Base-by-base conservation (phyloP, 2,329 filamentous ascomycete species). In the Claviceps maximensis region DNA sequence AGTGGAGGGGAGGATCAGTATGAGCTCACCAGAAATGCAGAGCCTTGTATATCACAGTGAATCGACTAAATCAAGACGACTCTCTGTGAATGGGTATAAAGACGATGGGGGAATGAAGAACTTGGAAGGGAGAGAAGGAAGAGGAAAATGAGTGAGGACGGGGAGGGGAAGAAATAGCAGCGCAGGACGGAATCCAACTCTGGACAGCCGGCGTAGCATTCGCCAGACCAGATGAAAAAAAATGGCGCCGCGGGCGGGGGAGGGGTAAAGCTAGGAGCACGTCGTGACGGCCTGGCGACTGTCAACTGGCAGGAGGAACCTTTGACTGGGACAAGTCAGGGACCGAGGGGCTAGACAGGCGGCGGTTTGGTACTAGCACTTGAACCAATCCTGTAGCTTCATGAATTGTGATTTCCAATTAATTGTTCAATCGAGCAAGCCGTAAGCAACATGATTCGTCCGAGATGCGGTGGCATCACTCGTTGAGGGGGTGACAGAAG, bases 161-260 rank as follows among this genome's bases (percentile, higher is more conserved):
- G 53, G 54, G 59, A 54, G 52, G 57, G 60, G 58, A 57, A 55
- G 50, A 49, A 51, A 48, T 54, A 47, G 52, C 52, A 57, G 55
- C 57, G 53, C 52, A 56, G 55, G 58, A 56, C 17, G 21, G 36
- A 46, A 19, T 42, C 31, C 13, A 46, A 31, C 46, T n/a, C n/a
- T n/a, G n/a, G 17, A 15, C 21, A 42, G 25, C 12, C 36, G 40
- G 47, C 38, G 40, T 36, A 23, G 49, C 41, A 46, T 36, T 12
- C 25, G 33, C 17, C 46, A 41, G 49, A n/a, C 42, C 23, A 29
- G 57, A 55, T 55, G 49, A 31, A 55, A 54, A 61, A 62, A 63
- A 62, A 54, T 57, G 58, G 62, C 59, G 57, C 63, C 63, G 63
- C 66, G 64, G 66, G 65, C 64, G 65, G 65, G 65, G 65, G 63